Evolutionary conservation across 495 filamentous ascomycete species (phyloP), one percentile per base, ranked within the genome.

Genomic region (Penicillium cinerascens): DNA sequence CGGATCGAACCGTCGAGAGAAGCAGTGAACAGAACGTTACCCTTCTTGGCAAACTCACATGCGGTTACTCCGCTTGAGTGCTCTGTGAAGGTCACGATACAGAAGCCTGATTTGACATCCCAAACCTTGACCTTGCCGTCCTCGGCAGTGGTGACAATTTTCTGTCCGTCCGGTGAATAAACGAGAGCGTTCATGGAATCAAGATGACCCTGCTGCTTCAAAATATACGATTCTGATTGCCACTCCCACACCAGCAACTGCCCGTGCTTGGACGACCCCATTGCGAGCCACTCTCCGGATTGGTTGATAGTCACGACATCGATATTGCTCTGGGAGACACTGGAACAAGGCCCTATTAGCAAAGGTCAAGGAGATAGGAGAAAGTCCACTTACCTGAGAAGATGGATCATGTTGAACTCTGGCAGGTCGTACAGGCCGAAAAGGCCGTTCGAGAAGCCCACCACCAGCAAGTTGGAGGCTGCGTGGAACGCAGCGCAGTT

Each of bases 181-280:
- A 85, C 85, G 6, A 98, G 75, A 7, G 92, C 77, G 68, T 96
- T 97, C 84, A 97, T 89, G n/a, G 90, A 85, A 63, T 98, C 95
- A 43, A 95, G 88, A 70, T 98, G 93, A 1, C 92, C 92, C 70
- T 97, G 93, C 62, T 98, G 93, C 68, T 97, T 98, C 29, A 98
- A 71, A 49, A 98, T 92, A 69, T 97, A 97, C n/a, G 95, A 97
- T 67, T 98, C 93, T 2, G 95, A 97, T 62, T 97, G 95, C 95
- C 95, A 97, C 68, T 98, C 93, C 93, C 93, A 98, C 21, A 98
- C 95, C 33, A 98, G 78, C 13, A 98, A 74, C 56, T 98, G 93
- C 11, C 93, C 93, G 22, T 95, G 81, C 49, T 92, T 92, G 15
- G 95, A 95, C 4, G 93, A 92, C n/a, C 92, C 93, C 69, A 98